Evolutionary conservation across 2,329 filamentous ascomycete species (phyloP).

Genomic region (Hypoxylon rubiginosum): DNA sequence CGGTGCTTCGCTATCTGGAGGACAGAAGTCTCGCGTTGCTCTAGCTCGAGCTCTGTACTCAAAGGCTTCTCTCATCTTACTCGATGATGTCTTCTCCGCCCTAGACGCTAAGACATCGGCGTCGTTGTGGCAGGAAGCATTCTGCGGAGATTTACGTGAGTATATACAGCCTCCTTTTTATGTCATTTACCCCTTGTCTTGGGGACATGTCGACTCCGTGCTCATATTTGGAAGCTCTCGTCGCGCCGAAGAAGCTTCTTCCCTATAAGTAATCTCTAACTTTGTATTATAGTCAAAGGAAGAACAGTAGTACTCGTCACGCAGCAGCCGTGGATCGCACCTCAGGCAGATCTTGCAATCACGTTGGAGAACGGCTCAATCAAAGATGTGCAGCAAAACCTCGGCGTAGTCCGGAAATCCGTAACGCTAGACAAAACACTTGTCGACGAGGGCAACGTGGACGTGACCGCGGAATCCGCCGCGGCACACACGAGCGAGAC

Average conservation of each 20-base stretch:
- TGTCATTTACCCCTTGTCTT: not conserved
- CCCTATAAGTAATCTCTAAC: conserved; percentile 3
- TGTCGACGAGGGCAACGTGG: conserved; percentile 54
- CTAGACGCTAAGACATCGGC: conserved; percentile 71
- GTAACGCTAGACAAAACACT: conserved; percentile 59
- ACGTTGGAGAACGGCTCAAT: conserved; percentile 62
- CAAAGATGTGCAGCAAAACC: conserved; percentile 58
- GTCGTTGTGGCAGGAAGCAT: conserved; percentile 68
- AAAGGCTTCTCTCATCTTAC: conserved; percentile 65
- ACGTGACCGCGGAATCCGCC: conserved; percentile 47
- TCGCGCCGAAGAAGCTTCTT: not conserved
- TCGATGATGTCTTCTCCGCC: conserved; percentile 72
- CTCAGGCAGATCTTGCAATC: conserved; percentile 64
- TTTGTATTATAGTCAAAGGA: conserved; percentile 55
- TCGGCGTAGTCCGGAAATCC: conserved; percentile 60
- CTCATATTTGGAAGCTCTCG: not conserved
- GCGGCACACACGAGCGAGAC: conserved; percentile 35
- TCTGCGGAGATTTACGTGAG: conserved; percentile 64
- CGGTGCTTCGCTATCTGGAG: conserved; percentile 68
- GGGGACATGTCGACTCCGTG: no score
- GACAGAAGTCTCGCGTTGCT: conserved; percentile 69
- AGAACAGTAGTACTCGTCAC: conserved; percentile 70
- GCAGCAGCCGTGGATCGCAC: conserved; percentile 66
- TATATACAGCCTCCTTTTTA: conserved; percentile 2
- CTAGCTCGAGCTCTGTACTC: conserved; percentile 71